A percentile compares a stretch with the other conserved stretches of the same genome.
These are phyloP conservation scores for Rubia peregrina DNA, from an alignment of 305 asterid genomes.

Conservation along the genomic window DNA sequence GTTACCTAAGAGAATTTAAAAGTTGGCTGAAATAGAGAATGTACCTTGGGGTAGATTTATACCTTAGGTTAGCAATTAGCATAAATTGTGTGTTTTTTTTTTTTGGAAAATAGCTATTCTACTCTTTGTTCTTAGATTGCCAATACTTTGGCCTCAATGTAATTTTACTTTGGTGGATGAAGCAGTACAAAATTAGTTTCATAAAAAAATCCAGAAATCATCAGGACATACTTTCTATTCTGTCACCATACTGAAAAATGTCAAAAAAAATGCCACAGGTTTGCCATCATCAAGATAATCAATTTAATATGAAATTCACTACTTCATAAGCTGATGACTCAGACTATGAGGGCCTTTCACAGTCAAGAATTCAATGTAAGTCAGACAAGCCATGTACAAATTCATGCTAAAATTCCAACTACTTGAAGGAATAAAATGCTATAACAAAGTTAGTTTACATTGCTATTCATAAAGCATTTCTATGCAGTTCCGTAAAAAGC, in stretches of 20 bases:
- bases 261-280: neutral
- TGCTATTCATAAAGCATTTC: neutral
- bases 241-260: neutral
- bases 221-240: neutral
- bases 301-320: neutral
- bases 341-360: neutral
- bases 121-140: neutral
- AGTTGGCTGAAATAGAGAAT: neutral
- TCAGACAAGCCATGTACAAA: neutral
- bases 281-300: neutral
- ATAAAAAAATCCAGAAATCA: neutral
- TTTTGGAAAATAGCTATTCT: too few relatives aligned
- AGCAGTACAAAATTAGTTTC: neutral
- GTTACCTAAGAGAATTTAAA: neutral
- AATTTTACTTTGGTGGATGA: neutral
- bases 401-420: neutral
- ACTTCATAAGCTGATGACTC: neutral
- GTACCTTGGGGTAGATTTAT: neutral
- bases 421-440: neutral
- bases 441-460: neutral
- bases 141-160: neutral
- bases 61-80: too few relatives aligned
- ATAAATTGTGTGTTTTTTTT: neutral
- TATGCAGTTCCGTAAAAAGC: neutral
- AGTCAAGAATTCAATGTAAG: neutral